Evolutionary conservation across 164 flowering plant genomes (phyloP), one percentile per base, ranked within the genome.

Genomic region (Vitis cinerea): DNA sequence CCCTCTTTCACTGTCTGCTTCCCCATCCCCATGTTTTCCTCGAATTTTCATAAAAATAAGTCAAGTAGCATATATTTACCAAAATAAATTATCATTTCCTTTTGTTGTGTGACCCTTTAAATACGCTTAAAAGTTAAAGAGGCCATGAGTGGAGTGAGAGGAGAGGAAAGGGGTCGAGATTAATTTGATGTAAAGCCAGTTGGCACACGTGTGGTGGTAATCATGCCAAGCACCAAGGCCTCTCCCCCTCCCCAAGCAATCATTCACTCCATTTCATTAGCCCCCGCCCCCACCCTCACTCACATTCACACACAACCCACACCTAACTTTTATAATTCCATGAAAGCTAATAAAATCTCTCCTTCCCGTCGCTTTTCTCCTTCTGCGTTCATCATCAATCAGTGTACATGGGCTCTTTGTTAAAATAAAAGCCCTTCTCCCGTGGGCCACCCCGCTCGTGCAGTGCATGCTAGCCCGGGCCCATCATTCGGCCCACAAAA

Each of bases 391-490:
- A 59, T 50, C 27, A 68, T 8, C 12, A 14, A 66, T 66, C 63
- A 48, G 49, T 60, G 31, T 15, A 3, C 17, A 58, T 65, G 64
- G 58, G 57, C 56, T 58, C 44, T 61, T 55, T 61, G 23, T 14
- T 44, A 7, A 16, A 59, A 8, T 52, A 47, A 69, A 30, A 17
- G 59, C 17, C 52, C 19, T 5, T 62, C 44, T 37, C 44, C 4
- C 15, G 81, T 72, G 85, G 90, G 83, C 61, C 86, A 72, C 64
- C 73, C 90, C 90, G 84, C 86, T 84, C 90, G 90, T 84, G 86
- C 80, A 74, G 2, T 80, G 78, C 82, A 81, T 78, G 80, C 52
- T 75, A 72, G 75, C 70, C 13, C 16, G 71, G 85, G 80, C 80
- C 88, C 85, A 70, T 70, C 58, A 64, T 55, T 64, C 55, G 31